Evolutionary conservation across 2,329 filamentous ascomycete genomes (phyloP), one percentile per base, ranked within the genome.

Genomic region (Trichoderma koningiopsis): DNA sequence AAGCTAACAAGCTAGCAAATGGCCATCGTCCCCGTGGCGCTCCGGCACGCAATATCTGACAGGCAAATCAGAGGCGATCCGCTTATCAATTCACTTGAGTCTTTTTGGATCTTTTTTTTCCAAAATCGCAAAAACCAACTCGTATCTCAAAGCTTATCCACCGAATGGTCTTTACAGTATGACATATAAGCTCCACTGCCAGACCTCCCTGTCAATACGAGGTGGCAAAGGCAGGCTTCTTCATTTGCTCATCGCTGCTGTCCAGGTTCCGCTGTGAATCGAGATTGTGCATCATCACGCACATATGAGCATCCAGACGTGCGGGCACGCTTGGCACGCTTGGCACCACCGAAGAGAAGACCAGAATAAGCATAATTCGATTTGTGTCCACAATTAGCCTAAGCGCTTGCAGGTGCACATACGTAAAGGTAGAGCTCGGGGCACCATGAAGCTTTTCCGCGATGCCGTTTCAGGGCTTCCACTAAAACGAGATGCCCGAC

Each of bases 201-300:
- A 19, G 24, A 19, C 19, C 27, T 56, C 37, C 35, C 13, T 47
- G 27, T 35, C 19, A 43, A 66, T 49, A 66, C 55, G 64, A 67
- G 40, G 55, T 67, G 64, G 64, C 64, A 67, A 67, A 67, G 52
- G 37, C 40, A 59, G 58, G 64, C 55, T 43, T 52, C 58, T 29
- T 52, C 55, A 43, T 58, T 58, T 57, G 53, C 53, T 47, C 35
- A 57, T 37, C 10, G n/a, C 16, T 16, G 52, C 27, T 40, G 37
- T n/a, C 52, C 52, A 11, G 27, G 64, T 37, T 53, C 62, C 53
- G 62, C 37, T 58, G 37, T n/a, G 35, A 49, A 67, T 67, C 64
- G 64, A 67, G 64, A 59, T 67, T 43, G 53, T 27, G 14, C 19
- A 49, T 43, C 37, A 66, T 66, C 29, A 43, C 35, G 57, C 27